Conservation (phyloP, 257 asterid species). For the Scutellaria galericulata region DNA sequence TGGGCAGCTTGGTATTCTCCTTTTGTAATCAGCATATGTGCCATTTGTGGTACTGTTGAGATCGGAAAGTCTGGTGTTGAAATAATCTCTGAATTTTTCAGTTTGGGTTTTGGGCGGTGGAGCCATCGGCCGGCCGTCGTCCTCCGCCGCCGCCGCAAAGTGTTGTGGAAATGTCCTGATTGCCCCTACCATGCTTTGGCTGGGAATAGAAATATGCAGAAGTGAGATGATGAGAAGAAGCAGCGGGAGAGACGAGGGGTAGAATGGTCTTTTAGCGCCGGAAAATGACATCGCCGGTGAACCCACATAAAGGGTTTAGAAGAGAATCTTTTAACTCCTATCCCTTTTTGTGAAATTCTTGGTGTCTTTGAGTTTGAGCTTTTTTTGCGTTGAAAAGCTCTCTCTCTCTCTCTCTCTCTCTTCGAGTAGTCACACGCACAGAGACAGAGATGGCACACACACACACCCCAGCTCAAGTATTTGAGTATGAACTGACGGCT, state of each 20-base stretch:
- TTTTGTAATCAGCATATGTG: conserved; percentile 57
- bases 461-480: conserved; percentile 32
- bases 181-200: conserved; percentile 44
- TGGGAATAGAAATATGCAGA: conserved; percentile 39
- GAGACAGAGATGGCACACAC: conserved; percentile 36
- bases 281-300: conserved; percentile 59
- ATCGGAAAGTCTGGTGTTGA: conserved; percentile 44
- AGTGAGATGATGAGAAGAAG: conserved; percentile 48
- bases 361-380: not conserved
- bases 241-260: conserved; percentile 33
- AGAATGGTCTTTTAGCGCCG: conserved; percentile 45
- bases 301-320: conserved; percentile 54
- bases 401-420: conserved; percentile 29
- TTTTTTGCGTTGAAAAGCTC: conserved; percentile 2
- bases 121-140: not conserved
- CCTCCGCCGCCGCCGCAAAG: conserved; percentile 29
- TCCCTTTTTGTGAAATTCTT: conserved; percentile 1
- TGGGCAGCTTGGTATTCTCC: conserved; percentile 88
- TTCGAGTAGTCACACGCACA: not conserved
- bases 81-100: conserved; percentile 52
- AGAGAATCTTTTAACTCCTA: conserved; percentile 6
- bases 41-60: conserved; percentile 39
- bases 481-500: conserved; percentile 62
- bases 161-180: conserved; percentile 51
- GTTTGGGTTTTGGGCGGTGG: conserved; percentile 46